phyloP scores from a whole-genome alignment of 352 stramenopile genomes.

The Thalassiosira livingstoniorum region DNA sequence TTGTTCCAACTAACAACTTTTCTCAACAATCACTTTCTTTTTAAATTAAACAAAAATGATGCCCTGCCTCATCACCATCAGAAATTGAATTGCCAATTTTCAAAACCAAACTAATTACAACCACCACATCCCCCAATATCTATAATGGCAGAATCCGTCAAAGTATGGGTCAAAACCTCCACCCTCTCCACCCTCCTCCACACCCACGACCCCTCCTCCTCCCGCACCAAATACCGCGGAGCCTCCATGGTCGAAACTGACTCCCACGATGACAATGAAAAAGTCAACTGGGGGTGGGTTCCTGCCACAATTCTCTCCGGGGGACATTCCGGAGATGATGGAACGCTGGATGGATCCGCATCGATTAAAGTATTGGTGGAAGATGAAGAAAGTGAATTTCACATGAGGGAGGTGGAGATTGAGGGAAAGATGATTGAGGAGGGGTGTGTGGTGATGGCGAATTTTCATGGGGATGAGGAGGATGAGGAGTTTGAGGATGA shows the following conservation, averaged over 20 bases:
- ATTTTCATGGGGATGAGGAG: conserved; percentile 66
- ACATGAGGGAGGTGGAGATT: conserved; percentile 44
- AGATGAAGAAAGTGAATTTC: conserved; percentile 57
- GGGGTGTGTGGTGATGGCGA: conserved; percentile 74
- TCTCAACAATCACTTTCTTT: too few species aligned
- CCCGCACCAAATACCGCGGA: neutral
- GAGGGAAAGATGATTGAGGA: conserved; percentile 50
- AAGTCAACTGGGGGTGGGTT: conserved; percentile 53
- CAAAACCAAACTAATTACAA: too few species aligned
- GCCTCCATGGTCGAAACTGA: neutral
- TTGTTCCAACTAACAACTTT: too few species aligned
- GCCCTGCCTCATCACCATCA: too few species aligned
- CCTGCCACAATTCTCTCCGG: conserved; percentile 30
- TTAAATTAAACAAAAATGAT: too few species aligned
- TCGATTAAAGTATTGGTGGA: conserved; percentile 55
- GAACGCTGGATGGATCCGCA: conserved; percentile 36
- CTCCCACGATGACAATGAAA: conserved; percentile 42
- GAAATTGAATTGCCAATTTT: too few species aligned
- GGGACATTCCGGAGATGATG: conserved; percentile 48
- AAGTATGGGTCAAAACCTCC: conserved; percentile 72
- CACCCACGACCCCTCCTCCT: conserved; percentile 24
- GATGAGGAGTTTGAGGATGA: conserved; percentile 49
- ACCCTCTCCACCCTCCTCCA: conserved; percentile 57
- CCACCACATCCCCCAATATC: too few species aligned
- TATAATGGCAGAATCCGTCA: conserved; percentile 45